Base-by-base conservation (phyloP, 768 basidiomycete genomes). In the Mycena floridula region DNA sequence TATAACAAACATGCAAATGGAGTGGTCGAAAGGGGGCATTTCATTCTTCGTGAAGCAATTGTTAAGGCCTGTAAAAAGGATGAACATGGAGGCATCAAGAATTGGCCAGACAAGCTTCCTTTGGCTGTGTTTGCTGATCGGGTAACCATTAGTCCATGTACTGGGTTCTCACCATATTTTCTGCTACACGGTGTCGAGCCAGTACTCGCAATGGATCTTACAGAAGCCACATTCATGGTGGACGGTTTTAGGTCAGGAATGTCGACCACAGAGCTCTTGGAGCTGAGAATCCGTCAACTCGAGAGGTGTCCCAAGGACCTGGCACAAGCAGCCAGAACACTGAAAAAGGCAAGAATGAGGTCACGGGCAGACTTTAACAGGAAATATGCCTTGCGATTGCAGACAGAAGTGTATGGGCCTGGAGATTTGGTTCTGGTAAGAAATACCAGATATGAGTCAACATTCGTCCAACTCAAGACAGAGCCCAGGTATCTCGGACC, bases 1-100 rank as follows among this genome's bases (percentile, higher is more conserved):
- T 57, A 61, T 40, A 47, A 66, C 46, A 47, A 58, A 1, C 39
- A 63, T 46, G 54, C 58, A n/a, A 68, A 68, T 30, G 63, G 54
- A 0, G 48, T 56, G 3, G 54, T 57, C 0, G 64, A 68, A 49
- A 46, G 60, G 2, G 48, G 49, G 5, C 63, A 66, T 35, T 51
- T 54, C 12, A 59, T 55, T 2, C 49, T 62, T 0, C 48, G 52
- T 3, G 35, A 56, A 7, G 49, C 57, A 0, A 13, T 65, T 0
- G 39, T 58, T 25, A 54, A 55, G 24, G n/a, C n/a, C n/a, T 43
- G 49, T 4, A 56, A 54, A n/a, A 51, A 53, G 1, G 46, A 54
- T 3, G 43, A 54, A 15, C 47, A 51, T n/a, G 39, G 37, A 0
- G n/a, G n/a, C n/a, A 39, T 47, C n/a, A n/a, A n/a, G n/a, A 35